Base-by-base conservation (phyloP, 805 yeast genomes). In the Saccharomycopsis babjevae region DNA sequence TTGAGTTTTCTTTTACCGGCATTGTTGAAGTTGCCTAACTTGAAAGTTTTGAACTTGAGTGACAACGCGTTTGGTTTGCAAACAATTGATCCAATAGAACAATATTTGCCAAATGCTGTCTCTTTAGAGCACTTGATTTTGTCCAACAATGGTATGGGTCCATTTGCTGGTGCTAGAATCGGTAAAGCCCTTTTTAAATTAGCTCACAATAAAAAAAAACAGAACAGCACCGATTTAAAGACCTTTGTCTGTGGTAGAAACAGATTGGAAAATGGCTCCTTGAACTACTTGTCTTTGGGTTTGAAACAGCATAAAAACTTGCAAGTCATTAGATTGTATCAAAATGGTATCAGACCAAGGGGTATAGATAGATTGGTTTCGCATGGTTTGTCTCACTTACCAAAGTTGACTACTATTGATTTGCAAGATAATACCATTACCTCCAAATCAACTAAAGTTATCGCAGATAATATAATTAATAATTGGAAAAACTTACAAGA, bases 61-160 rank as follows among this genome's bases (percentile, higher is more conserved):
- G 99, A 94, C 73, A 94, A 94, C 72, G 99, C 99, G 0, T 87
- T 93, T 71, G 99, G 99, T 13, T 85, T 94, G 70, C 96, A 94
- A 70, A 88, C 98, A 28, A 89, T 94, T 64, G 96, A 87, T 62
- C 96, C 94, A 8, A 79, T 94, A 60, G 97, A 94, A 71, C 79
- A 77, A 32, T 91, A 85, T 68, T 77, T 94, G 62, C 76, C 88
- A 13, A 79, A 85, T 67, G 96, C 93, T 40, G 80, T 83, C 18
- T 84, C 96, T 30, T 75, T 94, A 60, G 87, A 89, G 73, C 97
- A 94, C 71, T 80, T 94, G 72, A 85, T 89, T 66, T 78, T 94
- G 64, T 86, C 97, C 56, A 94, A 94, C 75, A 94, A 94, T 72
- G 99, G 99, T 60, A 86, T 94, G 84, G 99, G 99, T 40, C 99